Base-by-base conservation (phyloP, 306 rosid species). In the Gastrolobium bilobum region DNA sequence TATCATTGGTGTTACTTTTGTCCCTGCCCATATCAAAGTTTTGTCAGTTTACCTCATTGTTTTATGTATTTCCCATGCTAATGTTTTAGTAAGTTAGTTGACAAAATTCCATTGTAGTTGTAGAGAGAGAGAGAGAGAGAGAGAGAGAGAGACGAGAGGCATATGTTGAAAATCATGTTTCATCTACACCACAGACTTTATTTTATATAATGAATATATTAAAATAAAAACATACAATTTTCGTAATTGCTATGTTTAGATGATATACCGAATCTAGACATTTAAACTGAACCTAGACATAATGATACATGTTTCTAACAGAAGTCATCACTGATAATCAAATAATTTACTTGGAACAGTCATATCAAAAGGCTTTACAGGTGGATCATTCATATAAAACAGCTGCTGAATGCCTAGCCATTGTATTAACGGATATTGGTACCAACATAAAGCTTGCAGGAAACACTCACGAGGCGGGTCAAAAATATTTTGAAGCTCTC, bases 381-480 rank as follows among this genome's bases (percentile, higher is more conserved):
- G 94, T 78, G 48, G 99, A 96, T 75, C 83, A 94, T 74, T 85
- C 91, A 3, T 96, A 93, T 87, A 93, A 89, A 84, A 96, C 87
- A 62, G 94, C 99, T 44, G 94, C 97, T 5, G 99, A 96, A 87
- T 93, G 94, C 91, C 86, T 93, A 44, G 97, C 99, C 86, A 89
- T 96, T 89, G 98, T 96, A 60, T 88, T 96, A 77, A 96, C 99
- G 26, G 99, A 96, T 89, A 94, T 96, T 77, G 99, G 98, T 79
- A 96, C 99, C 84, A 91, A 97, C 89, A 88, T 90, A 83, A 96
- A 96, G 93, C 96, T 95, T 80, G 90, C 96, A 76, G 99, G 99
- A 14, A 91, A 91, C 81, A 91, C 97, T 64, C 97, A 90, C 77
- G 99, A 96, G 61, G 98, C 98, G 81, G 87, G 93, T 88, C 97